Evolutionary conservation across 163 green algal species (phyloP).

Genomic region (Scenedesmus sp.): DNA sequence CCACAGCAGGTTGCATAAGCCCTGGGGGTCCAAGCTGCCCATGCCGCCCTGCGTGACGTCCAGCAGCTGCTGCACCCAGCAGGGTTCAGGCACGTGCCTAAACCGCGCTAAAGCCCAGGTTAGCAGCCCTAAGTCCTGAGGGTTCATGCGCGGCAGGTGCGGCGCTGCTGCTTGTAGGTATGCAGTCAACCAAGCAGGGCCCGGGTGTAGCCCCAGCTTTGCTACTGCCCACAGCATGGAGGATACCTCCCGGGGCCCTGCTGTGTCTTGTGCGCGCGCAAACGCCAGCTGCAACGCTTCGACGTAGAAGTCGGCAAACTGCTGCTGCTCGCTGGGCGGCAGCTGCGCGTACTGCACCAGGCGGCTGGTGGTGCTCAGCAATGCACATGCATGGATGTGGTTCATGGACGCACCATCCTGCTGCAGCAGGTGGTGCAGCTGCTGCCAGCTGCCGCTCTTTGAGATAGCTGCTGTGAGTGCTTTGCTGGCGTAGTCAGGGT

Average conservation of each 20-base stretch:
- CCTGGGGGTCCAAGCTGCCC: not conserved
- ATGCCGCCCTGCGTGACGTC: not conserved
- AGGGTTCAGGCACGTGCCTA: constrained; percentile 30
- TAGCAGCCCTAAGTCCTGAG: constrained; percentile 20
- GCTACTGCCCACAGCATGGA: constrained; percentile 51
- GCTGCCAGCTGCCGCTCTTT: constrained; percentile 22
- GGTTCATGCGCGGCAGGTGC: constrained; percentile 18
- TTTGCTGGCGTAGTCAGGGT: not conserved
- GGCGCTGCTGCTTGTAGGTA: constrained; percentile 38
- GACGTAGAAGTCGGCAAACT: constrained; percentile 19
- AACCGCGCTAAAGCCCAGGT: constrained; percentile 43
- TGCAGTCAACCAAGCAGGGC: constrained; percentile 14
- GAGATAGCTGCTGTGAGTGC: constrained; percentile 35
- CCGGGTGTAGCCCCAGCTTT: constrained; percentile 31
- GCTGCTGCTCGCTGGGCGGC: not conserved
- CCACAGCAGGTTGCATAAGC: constrained; percentile 6
- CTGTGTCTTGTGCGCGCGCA: not conserved
- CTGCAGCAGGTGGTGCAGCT: constrained; percentile 34
- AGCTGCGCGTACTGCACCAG: constrained; percentile 33
- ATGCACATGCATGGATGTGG: constrained; percentile 44
- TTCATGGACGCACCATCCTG: constrained; percentile 26
- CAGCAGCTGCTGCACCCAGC: constrained; percentile 8
- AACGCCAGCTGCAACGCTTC: constrained; percentile 33
- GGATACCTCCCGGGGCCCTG: constrained; percentile 25
- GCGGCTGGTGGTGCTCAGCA: constrained; percentile 24